Evolutionary conservation across 2,329 filamentous ascomycete genomes (phyloP).

Genomic region (Aspergillus terreus): DNA sequence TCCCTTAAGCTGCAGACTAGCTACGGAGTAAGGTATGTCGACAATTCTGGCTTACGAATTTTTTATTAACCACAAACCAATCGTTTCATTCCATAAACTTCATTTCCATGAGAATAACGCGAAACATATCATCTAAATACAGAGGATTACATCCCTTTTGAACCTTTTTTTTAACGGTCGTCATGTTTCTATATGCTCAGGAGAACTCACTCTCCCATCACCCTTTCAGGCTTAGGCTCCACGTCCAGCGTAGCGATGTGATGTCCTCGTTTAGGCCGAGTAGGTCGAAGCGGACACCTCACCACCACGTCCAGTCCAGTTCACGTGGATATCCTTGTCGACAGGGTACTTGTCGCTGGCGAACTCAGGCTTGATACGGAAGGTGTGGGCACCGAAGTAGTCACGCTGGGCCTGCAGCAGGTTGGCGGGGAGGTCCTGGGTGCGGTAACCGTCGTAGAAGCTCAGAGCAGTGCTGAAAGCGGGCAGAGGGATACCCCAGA

Average conservation of each 20-base stretch:
- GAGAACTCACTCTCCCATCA: constrained; percentile 11
- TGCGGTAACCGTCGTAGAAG: constrained; percentile 99
- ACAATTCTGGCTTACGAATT: no score
- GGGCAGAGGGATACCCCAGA: constrained; percentile 92
- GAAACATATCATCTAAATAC: constrained; percentile 19
- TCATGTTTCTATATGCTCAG: constrained; percentile 22
- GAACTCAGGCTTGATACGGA: constrained; percentile 77
- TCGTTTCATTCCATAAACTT: constrained; percentile 11
- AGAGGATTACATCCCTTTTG: constrained; percentile 14
- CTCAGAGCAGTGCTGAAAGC: constrained; percentile 95
- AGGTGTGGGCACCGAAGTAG: constrained; percentile 96
- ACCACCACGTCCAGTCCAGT: constrained; percentile 98
- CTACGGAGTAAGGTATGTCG: no score
- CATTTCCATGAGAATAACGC: background rate
- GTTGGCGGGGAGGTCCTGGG: constrained; percentile 96
- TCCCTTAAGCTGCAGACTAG: no score
- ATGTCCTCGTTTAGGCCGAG: constrained; percentile 65
- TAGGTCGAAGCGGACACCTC: constrained; percentile 97
- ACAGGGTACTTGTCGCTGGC: constrained; percentile 76
- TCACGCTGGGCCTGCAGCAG: constrained; percentile 98
- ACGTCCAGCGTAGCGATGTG: constrained; percentile 25
- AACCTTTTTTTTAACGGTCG: constrained; percentile 4
- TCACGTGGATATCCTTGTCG: constrained; percentile 92
- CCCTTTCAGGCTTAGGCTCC: constrained; percentile 15
- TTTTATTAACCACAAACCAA: no score